These are phyloP conservation scores for Calcarisporium arbuscula DNA, from an alignment of 2,329 filamentous ascomycete species.

Conservation along the genomic window DNA sequence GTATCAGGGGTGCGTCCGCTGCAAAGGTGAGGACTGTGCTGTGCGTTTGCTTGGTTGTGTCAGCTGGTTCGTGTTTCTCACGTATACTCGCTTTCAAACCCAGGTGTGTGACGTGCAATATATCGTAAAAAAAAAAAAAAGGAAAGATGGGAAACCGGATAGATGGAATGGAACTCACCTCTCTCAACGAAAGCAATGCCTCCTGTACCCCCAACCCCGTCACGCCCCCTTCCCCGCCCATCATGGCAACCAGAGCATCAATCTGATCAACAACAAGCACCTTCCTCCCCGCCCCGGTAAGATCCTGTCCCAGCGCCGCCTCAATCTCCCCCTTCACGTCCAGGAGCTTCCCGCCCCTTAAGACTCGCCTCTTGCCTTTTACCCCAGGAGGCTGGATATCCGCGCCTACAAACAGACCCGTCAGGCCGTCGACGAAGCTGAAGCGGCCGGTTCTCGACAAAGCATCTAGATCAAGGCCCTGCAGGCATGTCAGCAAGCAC, in stretches of 20 bases:
- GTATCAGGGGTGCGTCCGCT: conserved; percentile 68
- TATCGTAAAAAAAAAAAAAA: neutral
- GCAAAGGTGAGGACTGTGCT: conserved; percentile 60
- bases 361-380: conserved; percentile 11
- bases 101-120: no score
- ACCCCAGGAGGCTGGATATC: conserved; percentile 1
- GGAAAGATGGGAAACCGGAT: neutral
- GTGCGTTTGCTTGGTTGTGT: conserved; percentile 47
- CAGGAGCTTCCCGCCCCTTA: conserved; percentile 25
- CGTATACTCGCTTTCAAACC: no score
- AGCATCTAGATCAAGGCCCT: conserved; percentile 66
- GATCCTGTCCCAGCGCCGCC: conserved; percentile 30
- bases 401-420: conserved; percentile 40
- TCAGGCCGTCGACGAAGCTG: conserved; percentile 69
- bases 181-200: conserved; percentile 52
- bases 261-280: conserved; percentile 62
- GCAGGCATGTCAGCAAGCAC: no score
- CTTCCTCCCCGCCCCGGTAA: conserved; percentile 23
- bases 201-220: conserved; percentile 44
- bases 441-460: conserved; percentile 54
- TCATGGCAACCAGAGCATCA: conserved; percentile 58
- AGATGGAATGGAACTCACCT: conserved; percentile 48
- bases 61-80: neutral
- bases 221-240: conserved; percentile 31
- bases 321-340: conserved; percentile 34